Conservation (phyloP, 495 filamentous ascomycete species). For the Lentithecium fluviatile region DNA sequence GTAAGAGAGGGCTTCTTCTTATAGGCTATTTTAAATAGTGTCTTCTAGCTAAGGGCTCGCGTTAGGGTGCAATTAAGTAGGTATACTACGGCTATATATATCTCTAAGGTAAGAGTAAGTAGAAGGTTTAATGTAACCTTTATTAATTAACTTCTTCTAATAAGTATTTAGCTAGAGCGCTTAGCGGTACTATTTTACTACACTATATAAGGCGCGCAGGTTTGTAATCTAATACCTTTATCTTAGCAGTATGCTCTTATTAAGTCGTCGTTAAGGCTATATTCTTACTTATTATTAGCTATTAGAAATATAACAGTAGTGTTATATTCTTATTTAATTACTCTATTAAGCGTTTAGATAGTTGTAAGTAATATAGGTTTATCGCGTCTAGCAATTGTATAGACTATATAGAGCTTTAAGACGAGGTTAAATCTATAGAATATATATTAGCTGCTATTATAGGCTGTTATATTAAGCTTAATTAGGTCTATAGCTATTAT, state of each 20-base stretch:
- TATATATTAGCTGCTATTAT: too few species aligned
- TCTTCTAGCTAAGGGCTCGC: constrained; percentile 16
- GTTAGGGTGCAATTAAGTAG: constrained; percentile 30
- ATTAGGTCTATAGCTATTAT: not conserved
- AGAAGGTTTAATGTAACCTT: too few species aligned
- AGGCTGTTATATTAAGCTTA: not conserved
- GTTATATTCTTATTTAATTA: too few species aligned
- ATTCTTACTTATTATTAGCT: too few species aligned
- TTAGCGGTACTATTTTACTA: not conserved
- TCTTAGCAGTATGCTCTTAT: not conserved
- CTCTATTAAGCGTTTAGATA: too few species aligned
- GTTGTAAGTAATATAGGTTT: too few species aligned
- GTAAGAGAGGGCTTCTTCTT: constrained; percentile 14
- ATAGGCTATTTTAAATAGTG: constrained; percentile 16
- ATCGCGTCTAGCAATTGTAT: not conserved
- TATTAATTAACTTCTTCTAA: too few species aligned
- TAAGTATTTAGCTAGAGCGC: too few species aligned
- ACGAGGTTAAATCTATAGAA: not conserved
- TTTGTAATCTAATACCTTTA: not conserved
- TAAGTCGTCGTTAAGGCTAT: too few species aligned
- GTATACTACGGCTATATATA: constrained; percentile 2
- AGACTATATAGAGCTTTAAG: not conserved
- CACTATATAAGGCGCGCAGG: too few species aligned
- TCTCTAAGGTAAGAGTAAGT: too few species aligned
- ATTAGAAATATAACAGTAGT: too few species aligned